Evolutionary conservation across 768 basidiomycete genomes (phyloP), one percentile per base, ranked within the genome.

Genomic region (Kwoniella europaea): DNA sequence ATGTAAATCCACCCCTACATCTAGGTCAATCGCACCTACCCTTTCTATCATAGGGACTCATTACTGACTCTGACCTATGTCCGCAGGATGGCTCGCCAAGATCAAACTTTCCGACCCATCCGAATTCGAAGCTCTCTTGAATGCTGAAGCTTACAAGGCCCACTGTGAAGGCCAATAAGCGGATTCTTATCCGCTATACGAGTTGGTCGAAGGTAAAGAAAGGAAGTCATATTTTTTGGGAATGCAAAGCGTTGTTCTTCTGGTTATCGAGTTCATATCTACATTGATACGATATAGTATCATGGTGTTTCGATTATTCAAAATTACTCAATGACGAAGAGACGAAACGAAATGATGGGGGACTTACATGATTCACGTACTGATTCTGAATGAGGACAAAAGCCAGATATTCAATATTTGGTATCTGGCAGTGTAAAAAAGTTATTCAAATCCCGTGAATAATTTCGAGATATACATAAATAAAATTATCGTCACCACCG

Each of bases 61-160:
- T 42, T 56, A 22, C 20, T n/a, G 46, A 50, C 18, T n/a, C n/a
- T 61, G 59, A 15, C 13, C 59, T 58, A 4, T 13, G 20, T 61
- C 63, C 35, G 7, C 73, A 98, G 95, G 96, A 67, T 99, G 96
- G 96, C 89, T 99, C 57, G 94, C 91, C 89, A 95, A 92, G 86
- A 90, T 99, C 78, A 89, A 91, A 82, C 83, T 97, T 56, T 88
- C 91, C 22, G 84, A 92, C 68, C 90, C 91, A 5, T 84, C 86
- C 1, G 92, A 98, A 88, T 92, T 94, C 82, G 89, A 94, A 5
- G 80, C 81, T 4, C 86, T 99, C 42, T 85, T 99, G 84, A 87
- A 87, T 9, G 88, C 87, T 68, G 90, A 92, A 58, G 89, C 87
- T n/a, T 99, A 99, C 86, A 86, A 87, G 82, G 82, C 85, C 60